Evolutionary conservation across 148 eudicot species (phyloP).

Genomic region (Talinum fruticosum): DNA sequence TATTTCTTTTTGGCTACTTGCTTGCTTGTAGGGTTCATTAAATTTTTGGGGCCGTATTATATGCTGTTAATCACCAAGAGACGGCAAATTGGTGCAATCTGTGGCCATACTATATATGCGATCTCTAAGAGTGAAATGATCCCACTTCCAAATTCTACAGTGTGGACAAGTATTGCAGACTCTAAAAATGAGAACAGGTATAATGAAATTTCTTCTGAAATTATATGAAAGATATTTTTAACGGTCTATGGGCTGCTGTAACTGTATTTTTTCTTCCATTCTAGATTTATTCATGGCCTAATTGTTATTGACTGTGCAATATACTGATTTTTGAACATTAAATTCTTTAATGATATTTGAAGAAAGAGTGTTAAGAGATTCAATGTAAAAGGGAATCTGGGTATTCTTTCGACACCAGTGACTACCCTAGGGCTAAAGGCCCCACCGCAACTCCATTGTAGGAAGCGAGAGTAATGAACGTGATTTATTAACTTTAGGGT

Average conservation of each 20-base stretch:
- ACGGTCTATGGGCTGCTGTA: neutral
- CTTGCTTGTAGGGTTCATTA: constrained; percentile 56
- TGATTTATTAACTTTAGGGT: neutral
- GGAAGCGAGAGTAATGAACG: neutral
- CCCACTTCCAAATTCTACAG: constrained; percentile 55
- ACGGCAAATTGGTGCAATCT: constrained; percentile 76
- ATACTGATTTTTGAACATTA: neutral
- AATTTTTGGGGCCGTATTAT: constrained; percentile 88
- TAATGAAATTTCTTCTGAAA: neutral
- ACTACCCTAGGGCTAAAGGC: too few relatives aligned
- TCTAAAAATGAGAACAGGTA: constrained; percentile 72
- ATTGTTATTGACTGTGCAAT: neutral
- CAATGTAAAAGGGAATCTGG: neutral
- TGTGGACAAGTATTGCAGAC: constrained; percentile 31
- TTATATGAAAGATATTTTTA: neutral
- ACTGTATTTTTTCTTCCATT: neutral
- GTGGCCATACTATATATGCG: constrained; percentile 84
- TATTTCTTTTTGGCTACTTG: constrained; percentile 1
- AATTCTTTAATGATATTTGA: neutral
- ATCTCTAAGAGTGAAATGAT: constrained; percentile 76
- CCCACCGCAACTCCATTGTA: neutral
- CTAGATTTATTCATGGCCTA: neutral
- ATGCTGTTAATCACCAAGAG: constrained; percentile 87
- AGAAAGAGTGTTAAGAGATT: neutral
- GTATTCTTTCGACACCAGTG: neutral